Conservation (phyloP, 768 basidiomycete genomes). For the Cytidiella melzeri region DNA sequence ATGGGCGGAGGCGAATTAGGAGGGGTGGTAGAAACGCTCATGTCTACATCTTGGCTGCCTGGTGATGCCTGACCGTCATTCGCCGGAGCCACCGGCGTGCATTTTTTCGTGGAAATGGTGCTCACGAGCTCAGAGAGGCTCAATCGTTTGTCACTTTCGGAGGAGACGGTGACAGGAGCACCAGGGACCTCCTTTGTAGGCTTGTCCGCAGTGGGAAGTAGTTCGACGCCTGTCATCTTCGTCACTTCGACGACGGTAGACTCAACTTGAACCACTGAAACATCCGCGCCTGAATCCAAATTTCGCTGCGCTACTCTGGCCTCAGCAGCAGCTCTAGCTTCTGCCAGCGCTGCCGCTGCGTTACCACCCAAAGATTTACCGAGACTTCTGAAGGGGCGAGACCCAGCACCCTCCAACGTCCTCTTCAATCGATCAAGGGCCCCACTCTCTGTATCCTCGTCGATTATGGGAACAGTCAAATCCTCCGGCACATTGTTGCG, state of each 20-base stretch:
- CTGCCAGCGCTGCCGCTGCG: conserved; percentile 56
- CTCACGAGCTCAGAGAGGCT: conserved; percentile 54
- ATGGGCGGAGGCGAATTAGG: conserved; percentile 44
- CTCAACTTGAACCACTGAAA: neutral
- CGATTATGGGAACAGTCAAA: conserved; percentile 5
- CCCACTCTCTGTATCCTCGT: conserved; percentile 32
- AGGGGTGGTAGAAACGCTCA: conserved; percentile 49
- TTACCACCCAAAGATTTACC: conserved; percentile 58
- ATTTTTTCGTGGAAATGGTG: conserved; percentile 10
- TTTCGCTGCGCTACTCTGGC: conserved; percentile 63
- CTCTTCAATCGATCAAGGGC: conserved; percentile 65
- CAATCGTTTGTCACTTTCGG: conserved; percentile 29
- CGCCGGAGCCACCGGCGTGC: too few species aligned
- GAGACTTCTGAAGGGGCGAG: conserved; percentile 49
- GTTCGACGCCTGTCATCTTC: neutral
- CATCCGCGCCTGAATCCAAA: conserved; percentile 30
- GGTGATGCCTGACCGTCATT: too few species aligned
- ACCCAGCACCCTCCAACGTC: conserved; percentile 62
- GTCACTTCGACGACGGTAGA: neutral
- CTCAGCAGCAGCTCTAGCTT: conserved; percentile 62
- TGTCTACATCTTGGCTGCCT: conserved; percentile 6
- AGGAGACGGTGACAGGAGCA: neutral
- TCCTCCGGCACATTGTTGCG: conserved; percentile 5
- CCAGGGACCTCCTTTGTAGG: neutral
- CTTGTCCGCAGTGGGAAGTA: neutral